phyloP scores from a whole-genome alignment of 1,284 basidiomycete species.

The Ceratobasidium sp. region DNA sequence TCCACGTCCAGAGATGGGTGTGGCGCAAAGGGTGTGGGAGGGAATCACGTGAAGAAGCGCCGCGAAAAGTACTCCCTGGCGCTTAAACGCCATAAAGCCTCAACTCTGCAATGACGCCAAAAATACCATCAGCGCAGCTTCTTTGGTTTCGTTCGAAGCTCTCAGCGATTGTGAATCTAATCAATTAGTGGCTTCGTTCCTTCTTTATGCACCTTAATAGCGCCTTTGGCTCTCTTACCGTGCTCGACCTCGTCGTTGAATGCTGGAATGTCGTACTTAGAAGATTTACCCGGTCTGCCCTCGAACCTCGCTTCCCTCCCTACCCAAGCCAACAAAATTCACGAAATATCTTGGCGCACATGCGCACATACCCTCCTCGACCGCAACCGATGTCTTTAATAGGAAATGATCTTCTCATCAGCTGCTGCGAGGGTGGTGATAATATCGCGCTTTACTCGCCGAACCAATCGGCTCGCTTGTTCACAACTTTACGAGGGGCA shows the following conservation, averaged over 20 bases:
- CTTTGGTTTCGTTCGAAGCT: background rate
- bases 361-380: background rate
- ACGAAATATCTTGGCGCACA: background rate
- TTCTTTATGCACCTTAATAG: background rate
- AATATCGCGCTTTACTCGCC: background rate
- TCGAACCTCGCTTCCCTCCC: background rate
- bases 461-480: conserved; percentile 17
- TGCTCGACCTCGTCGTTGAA: background rate
- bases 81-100: conserved; percentile 36
- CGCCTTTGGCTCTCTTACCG: background rate
- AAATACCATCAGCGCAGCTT: background rate
- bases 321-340: background rate
- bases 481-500: background rate
- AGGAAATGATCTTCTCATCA: background rate
- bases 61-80: conserved; percentile 14
- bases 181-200: background rate
- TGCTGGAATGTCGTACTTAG: background rate
- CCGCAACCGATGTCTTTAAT: background rate
- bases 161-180: background rate
- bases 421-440: background rate
- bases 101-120: background rate
- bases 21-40: background rate
- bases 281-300: too few species aligned
- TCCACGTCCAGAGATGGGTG: background rate
- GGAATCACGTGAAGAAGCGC: background rate